Evolutionary conservation across 345 rosid genomes (phyloP), one percentile per base, ranked within the genome.

Genomic region (Cochlearia excelsa): DNA sequence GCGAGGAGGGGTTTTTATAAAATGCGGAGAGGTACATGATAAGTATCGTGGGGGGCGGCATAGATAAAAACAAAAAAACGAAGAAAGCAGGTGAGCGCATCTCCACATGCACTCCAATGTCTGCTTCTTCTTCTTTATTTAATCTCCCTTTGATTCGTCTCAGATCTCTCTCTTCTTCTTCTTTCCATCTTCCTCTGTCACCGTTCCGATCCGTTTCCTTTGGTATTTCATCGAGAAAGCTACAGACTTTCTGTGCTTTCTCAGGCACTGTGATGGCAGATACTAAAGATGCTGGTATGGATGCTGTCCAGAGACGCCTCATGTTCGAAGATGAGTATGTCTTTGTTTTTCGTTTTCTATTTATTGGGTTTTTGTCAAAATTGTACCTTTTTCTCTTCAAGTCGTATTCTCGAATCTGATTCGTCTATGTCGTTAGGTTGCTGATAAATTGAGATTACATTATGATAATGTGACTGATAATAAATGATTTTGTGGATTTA

Each of bases 301-400:
- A 91, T 74, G 98, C 94, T 46, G 98, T 91, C 70, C 98, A 91
- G 78, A 70, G 95, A 31, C 96, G 98, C 70, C 96, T 85, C 76
- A 91, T 91, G 98, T 88, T 91, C 30, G 96, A 88, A 30, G 98
- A 91, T 62, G 90, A 91, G 98, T 75, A 66, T 33, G 70, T 66
- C 1, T 43, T 58, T 35, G 26, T 10, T 65, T 30, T 30, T 43
- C 16, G 0, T 7, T 8, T 39, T 39, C n/a, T 3, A 4, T 37
- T 2, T 27, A 5, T 35, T 6, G 69, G 55, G 31, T 54, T 31
- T 46, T 9, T 33, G 9, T 7, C 7, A 56, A 55, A 56, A 29
- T 31, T 2, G 43, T 53, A 35, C 34, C 57, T 38, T 38, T 37
- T 16, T 47, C 27, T 59, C 43, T 59, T 0, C 4, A 26, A 31